phyloP scores from a whole-genome alignment of 164 flowering plant species.

The Vitis cinerea region DNA sequence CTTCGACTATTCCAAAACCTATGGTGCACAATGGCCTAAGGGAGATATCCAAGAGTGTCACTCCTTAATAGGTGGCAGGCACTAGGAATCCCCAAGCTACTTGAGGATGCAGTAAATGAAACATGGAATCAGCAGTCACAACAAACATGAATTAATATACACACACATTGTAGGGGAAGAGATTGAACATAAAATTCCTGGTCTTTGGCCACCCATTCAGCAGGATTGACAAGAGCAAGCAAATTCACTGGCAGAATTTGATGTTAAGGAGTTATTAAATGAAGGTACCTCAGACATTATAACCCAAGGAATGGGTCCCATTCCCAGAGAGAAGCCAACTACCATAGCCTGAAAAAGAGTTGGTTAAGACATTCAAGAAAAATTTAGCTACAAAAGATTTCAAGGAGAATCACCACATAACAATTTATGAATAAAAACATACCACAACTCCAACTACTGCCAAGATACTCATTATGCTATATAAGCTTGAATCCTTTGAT shows the following conservation, averaged over 20 bases:
- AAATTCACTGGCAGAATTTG: not conserved
- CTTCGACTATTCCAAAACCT: too few species aligned
- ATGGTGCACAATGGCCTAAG: too few species aligned
- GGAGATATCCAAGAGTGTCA: too few species aligned
- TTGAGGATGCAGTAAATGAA: too few species aligned
- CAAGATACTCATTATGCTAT: slow-evolving; percentile 48
- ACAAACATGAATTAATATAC: too few species aligned
- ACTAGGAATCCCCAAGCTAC: too few species aligned
- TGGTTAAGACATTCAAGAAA: not conserved
- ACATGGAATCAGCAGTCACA: too few species aligned
- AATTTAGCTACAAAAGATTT: too few species aligned
- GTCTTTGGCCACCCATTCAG: not conserved
- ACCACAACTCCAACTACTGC: slow-evolving; percentile 93
- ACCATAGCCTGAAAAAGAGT: slow-evolving; percentile 57
- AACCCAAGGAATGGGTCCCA: slow-evolving; percentile 95
- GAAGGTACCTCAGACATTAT: slow-evolving; percentile 94
- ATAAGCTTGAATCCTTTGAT: slow-evolving; percentile 42
- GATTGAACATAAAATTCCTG: not conserved
- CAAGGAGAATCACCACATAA: not conserved
- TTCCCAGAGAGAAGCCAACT: slow-evolving; percentile 75
- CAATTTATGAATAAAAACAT: slow-evolving; percentile 21
- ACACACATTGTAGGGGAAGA: too few species aligned
- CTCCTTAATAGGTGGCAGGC: too few species aligned
- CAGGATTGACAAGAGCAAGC: not conserved
- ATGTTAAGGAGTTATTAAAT: not conserved